Evolutionary conservation across 1,139 yeast species (phyloP).

Genomic region (Suhomyces wounanorum): DNA sequence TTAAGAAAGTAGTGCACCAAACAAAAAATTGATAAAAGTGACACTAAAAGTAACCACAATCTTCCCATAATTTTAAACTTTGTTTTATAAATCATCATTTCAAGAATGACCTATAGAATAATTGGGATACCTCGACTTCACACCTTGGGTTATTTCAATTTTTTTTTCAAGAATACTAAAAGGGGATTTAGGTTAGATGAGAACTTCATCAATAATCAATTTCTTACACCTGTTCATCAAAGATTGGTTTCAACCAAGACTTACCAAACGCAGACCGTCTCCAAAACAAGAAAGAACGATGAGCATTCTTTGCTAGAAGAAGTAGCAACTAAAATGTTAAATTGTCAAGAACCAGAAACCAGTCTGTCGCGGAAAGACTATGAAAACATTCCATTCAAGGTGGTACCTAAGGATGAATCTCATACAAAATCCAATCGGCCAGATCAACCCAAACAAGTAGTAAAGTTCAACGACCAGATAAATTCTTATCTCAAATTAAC

Average conservation of each 20-base stretch:
- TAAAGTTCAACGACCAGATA: slow-evolving; percentile 34
- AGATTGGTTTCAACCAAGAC: neutral
- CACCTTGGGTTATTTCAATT: slow-evolving; percentile 37
- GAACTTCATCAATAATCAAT: slow-evolving; percentile 40
- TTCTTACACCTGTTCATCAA: slow-evolving; percentile 16
- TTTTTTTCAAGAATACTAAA: slow-evolving; percentile 43
- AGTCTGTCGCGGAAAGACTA: slow-evolving; percentile 26
- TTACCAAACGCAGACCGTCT: neutral
- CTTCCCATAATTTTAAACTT: neutral
- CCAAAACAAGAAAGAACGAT: neutral
- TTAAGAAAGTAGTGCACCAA: slow-evolving; percentile 4
- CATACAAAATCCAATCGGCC: neutral
- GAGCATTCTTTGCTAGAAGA: slow-evolving; percentile 22
- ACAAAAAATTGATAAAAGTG: neutral
- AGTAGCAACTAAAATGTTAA: slow-evolving; percentile 39
- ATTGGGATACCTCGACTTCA: slow-evolving; percentile 31
- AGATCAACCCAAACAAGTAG: slow-evolving; percentile 6
- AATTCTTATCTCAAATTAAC: slow-evolving; percentile 76
- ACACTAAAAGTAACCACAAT: neutral
- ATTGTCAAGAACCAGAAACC: slow-evolving; percentile 42
- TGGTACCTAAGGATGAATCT: slow-evolving; percentile 39
- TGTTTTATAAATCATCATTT: neutral
- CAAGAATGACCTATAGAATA: slow-evolving; percentile 26
- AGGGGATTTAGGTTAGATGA: slow-evolving; percentile 33
- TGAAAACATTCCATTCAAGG: slow-evolving; percentile 58